phyloP scores from a whole-genome alignment of 257 asterid species.

The Solanum pennellii region DNA sequence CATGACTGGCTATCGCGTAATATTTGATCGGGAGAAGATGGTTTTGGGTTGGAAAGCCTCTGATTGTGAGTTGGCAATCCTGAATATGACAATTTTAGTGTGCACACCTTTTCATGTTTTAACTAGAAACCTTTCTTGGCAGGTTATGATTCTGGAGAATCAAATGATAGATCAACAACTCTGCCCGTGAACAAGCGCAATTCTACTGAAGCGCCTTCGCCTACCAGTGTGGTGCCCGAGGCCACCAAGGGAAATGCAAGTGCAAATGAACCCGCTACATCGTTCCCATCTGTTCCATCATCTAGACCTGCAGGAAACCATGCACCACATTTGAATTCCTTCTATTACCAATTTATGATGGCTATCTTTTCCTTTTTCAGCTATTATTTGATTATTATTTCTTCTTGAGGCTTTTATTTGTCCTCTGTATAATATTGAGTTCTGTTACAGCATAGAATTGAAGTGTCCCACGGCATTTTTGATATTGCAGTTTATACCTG shows the following conservation, averaged over 20 bases:
- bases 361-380: conserved; percentile 21
- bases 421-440: neutral
- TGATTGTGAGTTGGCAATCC: conserved; percentile 45
- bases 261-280: conserved; percentile 9
- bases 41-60: conserved; percentile 81
- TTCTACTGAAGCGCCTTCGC: conserved; percentile 49
- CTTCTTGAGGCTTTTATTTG: conserved; percentile 12
- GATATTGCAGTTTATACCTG: neutral
- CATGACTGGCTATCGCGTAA: conserved; percentile 75
- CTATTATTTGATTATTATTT: conserved; percentile 40
- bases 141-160: conserved; percentile 24
- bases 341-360: conserved; percentile 14
- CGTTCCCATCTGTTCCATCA: conserved; percentile 19
- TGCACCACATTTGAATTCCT: conserved; percentile 23
- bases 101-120: neutral
- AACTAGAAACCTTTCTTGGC: neutral
- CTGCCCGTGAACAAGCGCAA: conserved; percentile 35
- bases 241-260: conserved; percentile 37
- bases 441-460: neutral
- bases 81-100: neutral
- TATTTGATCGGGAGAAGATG: conserved; percentile 86
- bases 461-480: neutral
- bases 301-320: conserved; percentile 21
- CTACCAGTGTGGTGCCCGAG: conserved; percentile 51
- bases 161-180: conserved; percentile 28